Percentiles rank a stretch among this genome's conserved stretches.
These are phyloP conservation scores for Apodospora peruviana DNA, from an alignment of 495 filamentous ascomycete species.

Conservation along the genomic window DNA sequence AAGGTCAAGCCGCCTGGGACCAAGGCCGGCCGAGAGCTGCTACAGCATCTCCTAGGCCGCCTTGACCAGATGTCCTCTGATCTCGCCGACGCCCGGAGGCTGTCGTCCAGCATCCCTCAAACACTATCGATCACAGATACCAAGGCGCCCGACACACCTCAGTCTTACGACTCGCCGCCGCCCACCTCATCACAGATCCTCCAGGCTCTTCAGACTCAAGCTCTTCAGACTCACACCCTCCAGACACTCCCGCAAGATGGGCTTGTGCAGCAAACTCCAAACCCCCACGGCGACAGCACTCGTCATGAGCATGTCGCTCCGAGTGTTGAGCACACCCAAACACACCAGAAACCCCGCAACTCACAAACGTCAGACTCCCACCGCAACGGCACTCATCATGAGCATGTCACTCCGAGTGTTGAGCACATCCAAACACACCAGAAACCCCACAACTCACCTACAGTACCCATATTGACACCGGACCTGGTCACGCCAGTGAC, in stretches of 20 bases:
- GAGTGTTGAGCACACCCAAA: neutral
- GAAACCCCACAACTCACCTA: neutral
- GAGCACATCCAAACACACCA: neutral
- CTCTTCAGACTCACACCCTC: neutral
- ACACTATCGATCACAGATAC: neutral
- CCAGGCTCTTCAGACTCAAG: neutral
- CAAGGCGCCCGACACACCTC: conserved; percentile 14
- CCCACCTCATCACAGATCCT: too few species aligned
- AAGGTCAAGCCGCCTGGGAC: conserved; percentile 23
- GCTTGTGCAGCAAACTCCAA: neutral
- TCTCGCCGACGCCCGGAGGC: conserved; percentile 5
- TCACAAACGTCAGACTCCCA: neutral
- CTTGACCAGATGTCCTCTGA: conserved; percentile 15
- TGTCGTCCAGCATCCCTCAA: conserved; percentile 8
- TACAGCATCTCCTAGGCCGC: conserved; percentile 17
- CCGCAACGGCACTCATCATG: neutral
- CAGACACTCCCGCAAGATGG: neutral
- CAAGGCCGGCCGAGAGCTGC: conserved; percentile 19
- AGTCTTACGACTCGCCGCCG: conserved; percentile 8
- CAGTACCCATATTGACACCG: neutral
- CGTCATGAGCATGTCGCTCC: too few species aligned
- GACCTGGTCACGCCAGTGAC: neutral
- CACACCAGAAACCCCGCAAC: neutral
- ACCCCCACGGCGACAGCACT: neutral
- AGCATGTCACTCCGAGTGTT: neutral